A percentile compares a stretch with the other conserved stretches of the same genome.
These are phyloP conservation scores for Pseudocohnilembus persalinus DNA, from an alignment of 169 alveolate genomes.

Conservation along the genomic window DNA sequence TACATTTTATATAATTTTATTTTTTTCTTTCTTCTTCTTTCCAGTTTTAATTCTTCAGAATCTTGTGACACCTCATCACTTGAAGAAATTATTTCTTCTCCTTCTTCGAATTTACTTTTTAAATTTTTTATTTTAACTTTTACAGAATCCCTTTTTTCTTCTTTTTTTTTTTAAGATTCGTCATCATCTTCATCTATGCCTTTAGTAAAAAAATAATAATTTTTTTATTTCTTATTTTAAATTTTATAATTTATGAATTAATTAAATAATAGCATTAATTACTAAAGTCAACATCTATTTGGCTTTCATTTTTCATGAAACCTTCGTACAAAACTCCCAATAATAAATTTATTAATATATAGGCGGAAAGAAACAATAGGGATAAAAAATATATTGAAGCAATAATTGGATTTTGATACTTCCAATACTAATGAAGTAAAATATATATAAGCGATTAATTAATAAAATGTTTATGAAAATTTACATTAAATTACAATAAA, in stretches of 20 bases:
- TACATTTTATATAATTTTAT: too few species aligned
- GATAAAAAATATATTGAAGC: constrained; percentile 26
- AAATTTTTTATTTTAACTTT: constrained; percentile 20
- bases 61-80: background rate
- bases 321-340: constrained; percentile 38
- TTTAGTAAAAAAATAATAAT: too few species aligned
- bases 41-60: background rate
- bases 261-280: too few species aligned
- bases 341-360: constrained; percentile 26
- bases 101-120: background rate
- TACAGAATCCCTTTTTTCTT: constrained; percentile 15
- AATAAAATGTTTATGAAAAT: background rate
- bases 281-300: background rate
- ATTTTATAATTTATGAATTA: too few species aligned
- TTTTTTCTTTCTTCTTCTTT: too few species aligned
- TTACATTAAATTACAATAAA: constrained; percentile 20
- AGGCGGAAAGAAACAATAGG: constrained; percentile 20
- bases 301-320: constrained; percentile 22
- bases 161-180: background rate
- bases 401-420: constrained; percentile 17
- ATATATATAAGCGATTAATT: background rate
- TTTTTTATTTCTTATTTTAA: too few species aligned
- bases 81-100: too few species aligned
- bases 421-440: constrained; percentile 21
- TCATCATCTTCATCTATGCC: background rate